phyloP scores from a whole-genome alignment of 345 rosid genomes.

The Psidium guajava region DNA sequence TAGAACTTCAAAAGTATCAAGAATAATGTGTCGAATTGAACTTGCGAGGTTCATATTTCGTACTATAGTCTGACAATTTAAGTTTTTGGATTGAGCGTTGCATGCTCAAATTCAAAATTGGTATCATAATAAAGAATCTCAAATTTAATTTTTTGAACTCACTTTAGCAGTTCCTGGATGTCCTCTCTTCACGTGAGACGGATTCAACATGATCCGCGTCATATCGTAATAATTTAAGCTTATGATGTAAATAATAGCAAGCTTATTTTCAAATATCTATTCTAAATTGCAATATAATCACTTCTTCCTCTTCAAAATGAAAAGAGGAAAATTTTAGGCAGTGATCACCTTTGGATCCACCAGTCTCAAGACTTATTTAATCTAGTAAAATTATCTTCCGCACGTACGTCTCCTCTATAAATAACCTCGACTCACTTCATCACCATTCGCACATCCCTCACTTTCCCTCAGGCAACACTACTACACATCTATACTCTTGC shows the following conservation, averaged over 20 bases:
- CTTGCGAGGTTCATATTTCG: background rate
- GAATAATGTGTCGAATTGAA: background rate
- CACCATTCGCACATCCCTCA: background rate
- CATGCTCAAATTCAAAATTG: background rate
- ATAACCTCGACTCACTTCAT: background rate
- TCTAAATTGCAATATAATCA: background rate
- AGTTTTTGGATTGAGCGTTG: background rate
- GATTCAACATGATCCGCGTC: accelerated
- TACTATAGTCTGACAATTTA: background rate
- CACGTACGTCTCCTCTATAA: background rate
- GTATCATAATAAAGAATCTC: background rate
- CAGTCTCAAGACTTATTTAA: background rate
- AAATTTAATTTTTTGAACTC: background rate
- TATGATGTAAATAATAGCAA: background rate
- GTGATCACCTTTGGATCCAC: background rate
- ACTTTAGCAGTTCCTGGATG: background rate
- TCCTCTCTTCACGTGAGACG: too few species aligned
- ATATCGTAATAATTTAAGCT: background rate
- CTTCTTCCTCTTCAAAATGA: background rate
- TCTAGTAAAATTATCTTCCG: background rate
- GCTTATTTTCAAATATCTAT: too few species aligned
- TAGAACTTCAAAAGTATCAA: background rate
- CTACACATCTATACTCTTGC: background rate
- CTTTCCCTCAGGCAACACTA: background rate
- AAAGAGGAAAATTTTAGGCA: background rate